Percentiles rank a stretch among this genome's conserved stretches.
Conservation (phyloP, 139 green algal genomes). For the Axilococcus clingmanii region DNA sequence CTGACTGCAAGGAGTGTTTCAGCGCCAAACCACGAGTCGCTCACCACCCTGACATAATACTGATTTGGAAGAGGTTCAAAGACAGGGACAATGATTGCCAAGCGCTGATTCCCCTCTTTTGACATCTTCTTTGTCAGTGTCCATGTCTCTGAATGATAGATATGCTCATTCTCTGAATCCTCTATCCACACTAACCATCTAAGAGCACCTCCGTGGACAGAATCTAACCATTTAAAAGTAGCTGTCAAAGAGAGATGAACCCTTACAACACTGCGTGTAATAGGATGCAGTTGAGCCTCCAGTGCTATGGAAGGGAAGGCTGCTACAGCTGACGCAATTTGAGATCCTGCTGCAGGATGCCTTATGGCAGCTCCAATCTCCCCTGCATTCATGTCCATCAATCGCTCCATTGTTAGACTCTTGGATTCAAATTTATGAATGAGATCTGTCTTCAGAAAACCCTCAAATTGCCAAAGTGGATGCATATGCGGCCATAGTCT, state of each 20-base stretch:
- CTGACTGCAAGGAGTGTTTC: slow-evolving; percentile 52
- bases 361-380: slow-evolving; percentile 80
- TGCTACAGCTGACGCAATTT: slow-evolving; percentile 39
- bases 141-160: slow-evolving; percentile 90
- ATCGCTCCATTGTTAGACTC: slow-evolving; percentile 52
- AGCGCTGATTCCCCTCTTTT: slow-evolving; percentile 45
- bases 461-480: slow-evolving; percentile 80
- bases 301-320: slow-evolving; percentile 72
- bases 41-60: slow-evolving; percentile 61
- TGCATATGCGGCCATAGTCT: slow-evolving; percentile 84
- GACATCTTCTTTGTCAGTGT: slow-evolving; percentile 80
- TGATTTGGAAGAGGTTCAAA: slow-evolving; percentile 84
- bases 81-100: slow-evolving; percentile 94
- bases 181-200: slow-evolving; percentile 86
- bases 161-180: slow-evolving; percentile 84
- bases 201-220: slow-evolving; percentile 51
- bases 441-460: slow-evolving; percentile 53
- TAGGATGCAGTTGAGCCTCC: slow-evolving; percentile 74
- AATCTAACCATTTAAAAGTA: slow-evolving; percentile 70
- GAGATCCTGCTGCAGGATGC: slow-evolving; percentile 57
- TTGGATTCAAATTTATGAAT: slow-evolving; percentile 83
- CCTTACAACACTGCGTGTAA: slow-evolving; percentile 89
- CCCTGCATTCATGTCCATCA: slow-evolving; percentile 71
- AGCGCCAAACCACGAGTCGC: slow-evolving; percentile 68
- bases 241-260: slow-evolving; percentile 68